phyloP scores from a whole-genome alignment of 1,284 basidiomycete genomes.

The Phellinidium pouzarii region DNA sequence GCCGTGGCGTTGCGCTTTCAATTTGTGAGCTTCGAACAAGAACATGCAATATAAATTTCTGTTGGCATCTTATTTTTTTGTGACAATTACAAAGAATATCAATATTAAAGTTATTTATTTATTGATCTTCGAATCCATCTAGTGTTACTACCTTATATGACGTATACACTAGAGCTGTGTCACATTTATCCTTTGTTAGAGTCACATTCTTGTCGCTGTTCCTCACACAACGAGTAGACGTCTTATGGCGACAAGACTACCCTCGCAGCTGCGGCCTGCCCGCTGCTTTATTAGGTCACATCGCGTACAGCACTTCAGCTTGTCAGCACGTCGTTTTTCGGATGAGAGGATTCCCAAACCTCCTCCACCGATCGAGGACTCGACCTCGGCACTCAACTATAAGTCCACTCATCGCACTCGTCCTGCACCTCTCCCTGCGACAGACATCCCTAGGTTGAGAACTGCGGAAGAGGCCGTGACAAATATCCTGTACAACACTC shows the following conservation, averaged over 20 bases:
- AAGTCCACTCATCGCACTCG: constrained; percentile 67
- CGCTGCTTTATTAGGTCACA: neutral
- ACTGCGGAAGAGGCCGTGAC: constrained; percentile 92
- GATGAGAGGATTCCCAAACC: constrained; percentile 34
- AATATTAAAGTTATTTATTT: too few species aligned
- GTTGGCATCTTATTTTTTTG: too few species aligned
- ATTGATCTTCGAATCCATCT: too few species aligned
- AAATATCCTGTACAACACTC: constrained; percentile 94
- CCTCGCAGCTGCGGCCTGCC: constrained; percentile 1
- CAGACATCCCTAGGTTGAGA: constrained; percentile 67
- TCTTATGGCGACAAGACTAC: constrained; percentile 4
- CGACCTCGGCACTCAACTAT: constrained; percentile 93
- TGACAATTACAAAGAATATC: too few species aligned
- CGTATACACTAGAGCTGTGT: too few species aligned
- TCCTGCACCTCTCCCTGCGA: constrained; percentile 72
- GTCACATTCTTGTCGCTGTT: too few species aligned
- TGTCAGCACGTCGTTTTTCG: neutral
- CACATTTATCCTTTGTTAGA: too few species aligned
- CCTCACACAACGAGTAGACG: too few species aligned
- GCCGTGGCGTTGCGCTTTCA: too few species aligned
- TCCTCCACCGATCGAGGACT: constrained; percentile 76
- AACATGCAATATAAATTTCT: too few species aligned
- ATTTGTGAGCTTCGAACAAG: too few species aligned
- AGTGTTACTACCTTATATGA: too few species aligned
- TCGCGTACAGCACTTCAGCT: constrained; percentile 1